Percentiles rank a stretch among this genome's conserved stretches.
phyloP scores from a whole-genome alignment of 2,329 filamentous ascomycete genomes.

The Pseudocercospora macadamiae region DNA sequence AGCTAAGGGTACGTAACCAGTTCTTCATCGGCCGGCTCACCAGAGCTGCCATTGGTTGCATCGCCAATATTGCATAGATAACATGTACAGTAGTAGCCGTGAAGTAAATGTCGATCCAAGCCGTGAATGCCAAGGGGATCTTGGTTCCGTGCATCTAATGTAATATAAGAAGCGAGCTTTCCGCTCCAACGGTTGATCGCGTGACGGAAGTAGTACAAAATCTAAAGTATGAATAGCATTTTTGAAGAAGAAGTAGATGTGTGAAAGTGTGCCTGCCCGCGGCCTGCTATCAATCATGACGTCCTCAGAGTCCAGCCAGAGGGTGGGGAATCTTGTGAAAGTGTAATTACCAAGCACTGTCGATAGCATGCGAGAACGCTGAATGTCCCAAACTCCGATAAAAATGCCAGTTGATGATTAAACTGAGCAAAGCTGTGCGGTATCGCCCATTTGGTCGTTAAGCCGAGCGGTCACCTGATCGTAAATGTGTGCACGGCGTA shows the following conservation, averaged over 20 bases:
- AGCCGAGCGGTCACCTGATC: slow-evolving; percentile 7
- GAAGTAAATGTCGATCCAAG: neutral
- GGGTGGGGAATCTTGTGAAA: neutral
- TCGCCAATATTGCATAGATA: neutral
- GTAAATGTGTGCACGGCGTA: neutral
- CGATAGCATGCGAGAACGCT: slow-evolving; percentile 6
- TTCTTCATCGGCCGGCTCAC: neutral
- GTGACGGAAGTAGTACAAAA: neutral
- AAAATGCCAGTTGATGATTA: neutral
- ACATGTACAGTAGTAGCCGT: neutral
- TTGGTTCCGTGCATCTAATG: neutral
- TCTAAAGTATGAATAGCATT: neutral
- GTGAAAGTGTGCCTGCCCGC: neutral
- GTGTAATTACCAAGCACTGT: neutral
- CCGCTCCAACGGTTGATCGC: neutral
- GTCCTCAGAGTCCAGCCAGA: slow-evolving; percentile 6
- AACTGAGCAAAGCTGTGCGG: no score
- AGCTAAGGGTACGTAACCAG: neutral
- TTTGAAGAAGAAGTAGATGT: neutral
- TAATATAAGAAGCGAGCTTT: neutral
- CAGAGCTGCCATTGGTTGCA: neutral
- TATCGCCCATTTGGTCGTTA: no score
- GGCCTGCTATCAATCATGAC: slow-evolving; percentile 6
- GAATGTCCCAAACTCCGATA: neutral
- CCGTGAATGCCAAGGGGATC: neutral